Evolutionary conservation across 495 filamentous ascomycete species (phyloP).

Genomic region (Copromyces sp.): DNA sequence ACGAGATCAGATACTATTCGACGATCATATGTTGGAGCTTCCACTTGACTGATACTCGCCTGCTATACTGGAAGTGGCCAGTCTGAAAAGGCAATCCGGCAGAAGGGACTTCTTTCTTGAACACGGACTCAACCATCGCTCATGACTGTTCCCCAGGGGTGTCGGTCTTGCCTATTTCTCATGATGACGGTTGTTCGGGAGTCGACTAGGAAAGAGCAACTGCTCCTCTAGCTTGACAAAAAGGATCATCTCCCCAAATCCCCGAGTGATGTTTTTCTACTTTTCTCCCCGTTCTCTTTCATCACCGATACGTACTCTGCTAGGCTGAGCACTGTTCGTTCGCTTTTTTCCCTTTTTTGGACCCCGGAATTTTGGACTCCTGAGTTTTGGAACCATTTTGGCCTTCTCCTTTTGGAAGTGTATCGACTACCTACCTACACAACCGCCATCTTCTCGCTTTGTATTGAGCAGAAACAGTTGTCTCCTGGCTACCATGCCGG

Average conservation of each 20-base stretch:
- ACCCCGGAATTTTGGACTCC: conserved; percentile 7
- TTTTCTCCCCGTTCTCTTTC: neutral
- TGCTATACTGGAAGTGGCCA: neutral
- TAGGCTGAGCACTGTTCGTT: neutral
- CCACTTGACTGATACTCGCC: neutral
- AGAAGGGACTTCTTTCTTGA: neutral
- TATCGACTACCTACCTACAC: conserved; percentile 3
- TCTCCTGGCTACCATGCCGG: conserved; percentile 6
- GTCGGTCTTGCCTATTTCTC: neutral
- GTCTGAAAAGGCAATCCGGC: neutral
- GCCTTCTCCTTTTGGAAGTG: conserved; percentile 10
- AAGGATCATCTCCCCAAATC: neutral
- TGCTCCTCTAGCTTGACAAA: neutral
- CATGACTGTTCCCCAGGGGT: neutral
- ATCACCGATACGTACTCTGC: neutral
- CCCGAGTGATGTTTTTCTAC: neutral
- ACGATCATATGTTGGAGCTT: neutral
- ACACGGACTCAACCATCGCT: neutral
- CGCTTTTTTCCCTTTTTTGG: conserved; percentile 5
- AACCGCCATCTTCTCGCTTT: neutral
- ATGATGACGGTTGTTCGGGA: neutral
- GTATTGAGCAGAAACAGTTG: neutral
- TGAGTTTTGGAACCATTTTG: conserved; percentile 13
- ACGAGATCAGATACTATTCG: neutral
- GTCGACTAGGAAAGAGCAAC: neutral